phyloP scores from a whole-genome alignment of 1,284 basidiomycete species.

The Ustilago trichophora region DNA sequence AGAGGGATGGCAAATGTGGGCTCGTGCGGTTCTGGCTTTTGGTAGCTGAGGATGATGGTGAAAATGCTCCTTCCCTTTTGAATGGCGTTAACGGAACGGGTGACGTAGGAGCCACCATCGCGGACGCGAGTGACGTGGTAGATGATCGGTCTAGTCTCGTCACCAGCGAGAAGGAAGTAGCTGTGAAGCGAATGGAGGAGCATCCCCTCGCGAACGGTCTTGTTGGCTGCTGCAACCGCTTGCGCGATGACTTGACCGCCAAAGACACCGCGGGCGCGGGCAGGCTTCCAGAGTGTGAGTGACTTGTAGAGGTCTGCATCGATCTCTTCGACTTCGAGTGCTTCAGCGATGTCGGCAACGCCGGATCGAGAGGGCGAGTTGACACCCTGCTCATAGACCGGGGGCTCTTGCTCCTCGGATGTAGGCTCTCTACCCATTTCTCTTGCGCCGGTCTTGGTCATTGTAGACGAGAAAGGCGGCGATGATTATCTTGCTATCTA shows the following conservation, averaged over 20 bases:
- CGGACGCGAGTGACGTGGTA: slow-evolving; percentile 59
- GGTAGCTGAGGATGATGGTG: slow-evolving; percentile 60
- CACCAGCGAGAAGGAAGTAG: slow-evolving; percentile 61
- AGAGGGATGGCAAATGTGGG: slow-evolving; percentile 57
- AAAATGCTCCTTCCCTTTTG: slow-evolving; percentile 58
- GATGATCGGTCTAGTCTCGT: slow-evolving; percentile 52
- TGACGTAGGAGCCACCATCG: slow-evolving; percentile 63
- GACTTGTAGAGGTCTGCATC: slow-evolving; percentile 56
- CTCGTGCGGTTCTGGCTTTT: slow-evolving; percentile 56
- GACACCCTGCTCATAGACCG: slow-evolving; percentile 45
- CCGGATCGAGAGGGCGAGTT: slow-evolving; percentile 28
- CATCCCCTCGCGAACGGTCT: slow-evolving; percentile 53
- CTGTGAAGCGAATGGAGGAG: slow-evolving; percentile 55
- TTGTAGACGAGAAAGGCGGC: slow-evolving; percentile 18
- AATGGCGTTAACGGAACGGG: slow-evolving; percentile 56
- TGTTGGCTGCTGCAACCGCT: slow-evolving; percentile 52
- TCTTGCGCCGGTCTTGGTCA: slow-evolving; percentile 34
- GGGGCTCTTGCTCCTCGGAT: slow-evolving; percentile 53
- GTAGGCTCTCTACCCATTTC: slow-evolving; percentile 50
- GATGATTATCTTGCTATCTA: no score
- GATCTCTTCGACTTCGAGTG: slow-evolving; percentile 58
- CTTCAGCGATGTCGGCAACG: slow-evolving; percentile 42
- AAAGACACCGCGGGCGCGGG: slow-evolving; percentile 60
- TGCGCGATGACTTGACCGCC: slow-evolving; percentile 63
- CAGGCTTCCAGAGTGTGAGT: slow-evolving; percentile 56